Evolutionary conservation across 2,329 filamentous ascomycete genomes (phyloP).

Genomic region (Cladophialophora chaetospira): DNA sequence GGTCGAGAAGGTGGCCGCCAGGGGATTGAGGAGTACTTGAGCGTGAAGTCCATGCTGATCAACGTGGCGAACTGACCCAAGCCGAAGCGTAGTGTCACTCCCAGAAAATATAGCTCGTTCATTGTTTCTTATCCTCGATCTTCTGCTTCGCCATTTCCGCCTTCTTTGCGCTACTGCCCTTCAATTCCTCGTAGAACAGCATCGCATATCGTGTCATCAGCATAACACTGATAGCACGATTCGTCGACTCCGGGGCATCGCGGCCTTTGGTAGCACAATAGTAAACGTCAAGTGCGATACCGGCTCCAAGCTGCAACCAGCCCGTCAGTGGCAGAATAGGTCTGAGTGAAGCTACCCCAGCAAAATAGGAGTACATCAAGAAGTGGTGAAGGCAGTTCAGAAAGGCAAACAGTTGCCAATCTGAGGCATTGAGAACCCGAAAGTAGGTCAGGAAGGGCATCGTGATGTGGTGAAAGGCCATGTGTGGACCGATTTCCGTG

Average conservation of each 20-base stretch:
- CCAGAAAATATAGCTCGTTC: neutral
- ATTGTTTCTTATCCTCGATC: neutral
- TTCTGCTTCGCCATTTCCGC: conserved; percentile 7
- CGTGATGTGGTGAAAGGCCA: conserved; percentile 39
- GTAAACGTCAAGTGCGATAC: conserved; percentile 28
- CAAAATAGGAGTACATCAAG: conserved; percentile 40
- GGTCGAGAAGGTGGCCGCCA: conserved; percentile 54
- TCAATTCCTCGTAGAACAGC: conserved; percentile 21
- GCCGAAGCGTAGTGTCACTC: no score
- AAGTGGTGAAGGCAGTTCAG: conserved; percentile 37
- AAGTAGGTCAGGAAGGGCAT: conserved; percentile 37
- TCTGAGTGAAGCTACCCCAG: conserved; percentile 29
- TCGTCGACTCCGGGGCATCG: conserved; percentile 11
- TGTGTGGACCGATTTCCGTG: conserved; percentile 34
- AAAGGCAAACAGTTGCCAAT: conserved; percentile 36
- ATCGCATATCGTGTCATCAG: conserved; percentile 20
- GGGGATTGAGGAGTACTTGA: conserved; percentile 44
- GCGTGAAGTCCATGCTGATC: conserved; percentile 32
- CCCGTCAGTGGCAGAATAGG: conserved; percentile 32
- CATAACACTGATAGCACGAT: conserved; percentile 17
- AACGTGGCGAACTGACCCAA: conserved; percentile 28
- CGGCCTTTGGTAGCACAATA: conserved; percentile 8
- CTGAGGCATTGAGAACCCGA: conserved; percentile 31
- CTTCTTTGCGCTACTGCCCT: conserved; percentile 4
- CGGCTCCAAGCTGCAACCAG: conserved; percentile 28